phyloP scores from a whole-genome alignment of 108 stramenopile genomes.

The Pseudonitzschia delicatissima region DNA sequence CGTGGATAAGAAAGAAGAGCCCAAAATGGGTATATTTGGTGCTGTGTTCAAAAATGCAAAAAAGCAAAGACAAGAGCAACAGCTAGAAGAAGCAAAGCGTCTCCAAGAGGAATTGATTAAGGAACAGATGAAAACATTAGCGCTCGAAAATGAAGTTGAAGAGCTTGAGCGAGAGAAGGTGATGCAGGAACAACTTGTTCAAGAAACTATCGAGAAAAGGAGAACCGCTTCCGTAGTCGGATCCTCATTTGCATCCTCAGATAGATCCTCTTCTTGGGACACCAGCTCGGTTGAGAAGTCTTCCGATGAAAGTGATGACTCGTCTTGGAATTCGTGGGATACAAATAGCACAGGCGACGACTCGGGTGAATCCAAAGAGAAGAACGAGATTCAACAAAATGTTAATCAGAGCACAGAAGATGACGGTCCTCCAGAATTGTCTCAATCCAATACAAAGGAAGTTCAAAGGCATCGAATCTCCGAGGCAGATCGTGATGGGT shows the following conservation, averaged over 20 bases:
- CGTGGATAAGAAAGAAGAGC: constrained; percentile 3
- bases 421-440: no score
- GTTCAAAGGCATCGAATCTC: no score
- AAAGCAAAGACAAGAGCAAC: constrained; percentile 12
- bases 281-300: constrained; percentile 18
- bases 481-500: no score
- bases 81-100: constrained; percentile 23
- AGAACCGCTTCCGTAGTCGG: no score
- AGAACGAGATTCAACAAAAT: not conserved
- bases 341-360: not conserved
- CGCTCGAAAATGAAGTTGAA: constrained; percentile 20
- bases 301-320: constrained; percentile 7
- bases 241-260: constrained; percentile 9
- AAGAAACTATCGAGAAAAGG: constrained; percentile 27
- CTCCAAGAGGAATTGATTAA: constrained; percentile 36
- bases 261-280: constrained; percentile 24
- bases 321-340: not conserved
- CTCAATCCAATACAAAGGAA: no score
- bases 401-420: not conserved
- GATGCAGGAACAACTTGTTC: constrained; percentile 28
- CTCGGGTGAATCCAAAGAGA: constrained; percentile 7
- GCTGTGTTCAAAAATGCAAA: constrained; percentile 18
- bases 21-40: constrained; percentile 15
- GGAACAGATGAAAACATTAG: constrained; percentile 30
- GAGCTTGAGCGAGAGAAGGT: constrained; percentile 32